These are phyloP conservation scores for Phytophthora capsici DNA, from an alignment of 352 stramenopile genomes.

Conservation along the genomic window DNA sequence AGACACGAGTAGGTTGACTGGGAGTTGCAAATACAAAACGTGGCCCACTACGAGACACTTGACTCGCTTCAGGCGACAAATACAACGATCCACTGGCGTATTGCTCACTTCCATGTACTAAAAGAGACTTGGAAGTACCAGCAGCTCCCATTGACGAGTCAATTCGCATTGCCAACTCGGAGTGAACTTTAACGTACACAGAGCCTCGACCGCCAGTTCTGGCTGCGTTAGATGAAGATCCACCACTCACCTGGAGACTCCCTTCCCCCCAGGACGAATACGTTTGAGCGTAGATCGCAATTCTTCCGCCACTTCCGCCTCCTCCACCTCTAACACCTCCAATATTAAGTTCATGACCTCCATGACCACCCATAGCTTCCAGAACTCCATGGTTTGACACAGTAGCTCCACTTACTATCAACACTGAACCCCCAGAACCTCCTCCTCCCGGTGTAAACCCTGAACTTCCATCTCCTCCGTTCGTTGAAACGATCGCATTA, in stretches of 20 bases:
- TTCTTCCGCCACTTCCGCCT: constrained; percentile 85
- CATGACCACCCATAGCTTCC: constrained; percentile 80
- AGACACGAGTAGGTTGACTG: constrained; percentile 61
- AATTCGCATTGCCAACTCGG: constrained; percentile 55
- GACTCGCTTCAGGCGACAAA: constrained; percentile 24
- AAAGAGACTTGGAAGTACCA: constrained; percentile 71
- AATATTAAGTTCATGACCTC: constrained; percentile 54
- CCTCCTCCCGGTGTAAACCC: constrained; percentile 67
- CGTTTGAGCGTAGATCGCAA: constrained; percentile 92
- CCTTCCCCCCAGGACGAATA: constrained; percentile 88
- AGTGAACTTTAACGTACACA: constrained; percentile 47
- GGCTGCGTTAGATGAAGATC: constrained; percentile 48
- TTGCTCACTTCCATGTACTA: constrained; percentile 56
- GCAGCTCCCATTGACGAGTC: constrained; percentile 75
- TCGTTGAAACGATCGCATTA: constrained; percentile 77
- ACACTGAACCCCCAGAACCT: constrained; percentile 58
- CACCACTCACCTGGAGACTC: constrained; percentile 82
- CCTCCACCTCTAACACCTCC: constrained; percentile 60
- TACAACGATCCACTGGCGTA: constrained; percentile 39
- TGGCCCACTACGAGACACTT: constrained; percentile 54
- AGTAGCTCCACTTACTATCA: constrained; percentile 57
- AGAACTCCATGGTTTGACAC: constrained; percentile 79
- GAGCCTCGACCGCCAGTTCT: constrained; percentile 52
- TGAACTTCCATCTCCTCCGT: constrained; percentile 62
- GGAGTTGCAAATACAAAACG: constrained; percentile 40